A percentile compares a stretch with the other conserved stretches of the same genome.
phyloP scores from a whole-genome alignment of 768 basidiomycete genomes.

The Calocera cornea region DNA sequence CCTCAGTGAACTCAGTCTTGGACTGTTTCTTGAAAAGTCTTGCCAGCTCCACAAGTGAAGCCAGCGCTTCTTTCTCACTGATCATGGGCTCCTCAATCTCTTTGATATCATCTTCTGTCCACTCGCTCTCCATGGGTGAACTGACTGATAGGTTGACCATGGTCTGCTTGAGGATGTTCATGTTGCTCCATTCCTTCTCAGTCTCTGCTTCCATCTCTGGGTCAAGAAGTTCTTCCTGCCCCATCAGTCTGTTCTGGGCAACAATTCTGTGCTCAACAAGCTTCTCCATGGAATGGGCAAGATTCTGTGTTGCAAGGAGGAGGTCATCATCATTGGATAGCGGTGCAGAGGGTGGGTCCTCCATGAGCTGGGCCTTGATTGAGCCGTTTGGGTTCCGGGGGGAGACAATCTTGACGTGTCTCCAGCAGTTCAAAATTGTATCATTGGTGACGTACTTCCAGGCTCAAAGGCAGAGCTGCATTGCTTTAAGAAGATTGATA shows the following conservation, averaged over 20 bases:
- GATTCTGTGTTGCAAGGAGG: slow-evolving; percentile 9
- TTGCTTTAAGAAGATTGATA: slow-evolving; percentile 30
- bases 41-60: neutral
- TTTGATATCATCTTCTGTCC: neutral
- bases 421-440: slow-evolving; percentile 31
- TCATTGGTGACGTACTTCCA: slow-evolving; percentile 25
- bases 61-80: neutral
- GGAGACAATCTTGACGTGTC: slow-evolving; percentile 24
- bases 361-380: slow-evolving; percentile 17
- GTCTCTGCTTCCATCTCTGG: slow-evolving; percentile 12
- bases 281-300: slow-evolving; percentile 13
- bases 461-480: slow-evolving; percentile 25
- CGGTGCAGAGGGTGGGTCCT: too few relatives aligned
- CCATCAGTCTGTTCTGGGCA: slow-evolving; percentile 20
- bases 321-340: slow-evolving; percentile 16
- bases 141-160: neutral
- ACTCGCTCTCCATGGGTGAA: too few relatives aligned
- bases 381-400: slow-evolving; percentile 17
- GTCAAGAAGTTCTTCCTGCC: slow-evolving; percentile 22
- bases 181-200: neutral
- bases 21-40: neutral
- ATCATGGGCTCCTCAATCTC: neutral
- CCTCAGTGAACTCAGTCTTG: neutral
- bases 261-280: slow-evolving; percentile 20
- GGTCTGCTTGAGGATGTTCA: neutral